Conservation (phyloP, 2,329 filamentous ascomycete genomes). For the Alternaria gaisen region DNA sequence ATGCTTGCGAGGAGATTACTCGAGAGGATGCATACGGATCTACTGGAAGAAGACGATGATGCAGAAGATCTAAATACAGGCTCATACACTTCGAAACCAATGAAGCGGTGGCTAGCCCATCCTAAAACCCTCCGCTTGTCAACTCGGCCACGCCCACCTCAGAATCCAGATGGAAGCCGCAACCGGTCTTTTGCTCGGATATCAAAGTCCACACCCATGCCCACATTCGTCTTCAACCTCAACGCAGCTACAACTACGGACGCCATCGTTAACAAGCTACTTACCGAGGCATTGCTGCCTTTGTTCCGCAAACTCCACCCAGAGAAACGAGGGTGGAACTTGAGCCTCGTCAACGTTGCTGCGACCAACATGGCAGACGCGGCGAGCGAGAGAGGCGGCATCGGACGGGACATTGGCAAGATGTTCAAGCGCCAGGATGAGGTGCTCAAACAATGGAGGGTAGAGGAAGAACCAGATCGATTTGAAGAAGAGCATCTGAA, state of each 20-base stretch:
- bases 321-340: slow-evolving; percentile 75
- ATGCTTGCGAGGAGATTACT: slow-evolving; percentile 75
- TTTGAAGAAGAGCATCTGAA: neutral
- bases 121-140: slow-evolving; percentile 85
- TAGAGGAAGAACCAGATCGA: slow-evolving; percentile 42
- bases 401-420: slow-evolving; percentile 76
- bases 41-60: slow-evolving; percentile 65
- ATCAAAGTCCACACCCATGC: slow-evolving; percentile 78
- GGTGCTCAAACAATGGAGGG: slow-evolving; percentile 72
- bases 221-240: slow-evolving; percentile 75
- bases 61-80: neutral
- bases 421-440: slow-evolving; percentile 84
- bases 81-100: neutral
- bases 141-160: slow-evolving; percentile 69
- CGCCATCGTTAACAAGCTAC: slow-evolving; percentile 71
- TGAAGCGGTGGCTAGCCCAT: slow-evolving; percentile 74
- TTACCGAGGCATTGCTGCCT: slow-evolving; percentile 71
- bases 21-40: slow-evolving; percentile 79
- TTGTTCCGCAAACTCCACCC: slow-evolving; percentile 80
- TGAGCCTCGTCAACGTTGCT: slow-evolving; percentile 86
- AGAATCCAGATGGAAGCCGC: slow-evolving; percentile 63
- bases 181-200: slow-evolving; percentile 71
- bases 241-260: slow-evolving; percentile 56
- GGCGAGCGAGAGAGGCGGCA: slow-evolving; percentile 55
- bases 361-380: slow-evolving; percentile 79